Percentiles rank a stretch among this genome's conserved stretches.
These are phyloP conservation scores for Withania somnifera DNA, from an alignment of 305 asterid species.

Conservation along the genomic window DNA sequence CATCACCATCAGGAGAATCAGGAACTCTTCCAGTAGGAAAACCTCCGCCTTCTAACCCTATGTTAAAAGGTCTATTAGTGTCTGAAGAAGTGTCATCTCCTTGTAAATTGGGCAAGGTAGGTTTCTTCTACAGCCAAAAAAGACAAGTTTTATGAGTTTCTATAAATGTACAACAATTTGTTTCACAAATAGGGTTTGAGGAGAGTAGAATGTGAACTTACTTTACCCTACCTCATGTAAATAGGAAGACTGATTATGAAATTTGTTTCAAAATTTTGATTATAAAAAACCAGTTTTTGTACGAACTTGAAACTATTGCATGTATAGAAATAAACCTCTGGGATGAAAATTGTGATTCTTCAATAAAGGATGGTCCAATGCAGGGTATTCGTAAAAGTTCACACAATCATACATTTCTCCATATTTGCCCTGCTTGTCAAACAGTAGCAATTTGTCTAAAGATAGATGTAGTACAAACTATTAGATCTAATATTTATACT, in stretches of 20 bases:
- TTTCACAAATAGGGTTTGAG: neutral
- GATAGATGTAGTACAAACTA: neutral
- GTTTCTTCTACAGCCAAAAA: neutral
- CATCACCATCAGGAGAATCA: neutral
- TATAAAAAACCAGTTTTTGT: neutral
- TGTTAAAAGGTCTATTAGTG: neutral
- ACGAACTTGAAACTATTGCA: neutral
- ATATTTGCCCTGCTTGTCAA: neutral
- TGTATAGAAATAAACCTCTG: neutral
- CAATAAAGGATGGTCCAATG: neutral
- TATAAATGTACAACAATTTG: neutral
- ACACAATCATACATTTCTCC: neutral
- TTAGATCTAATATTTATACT: neutral
- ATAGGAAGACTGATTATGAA: neutral
- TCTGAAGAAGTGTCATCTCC: neutral
- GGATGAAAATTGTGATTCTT: neutral
- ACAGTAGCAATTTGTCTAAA: neutral
- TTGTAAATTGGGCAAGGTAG: neutral
- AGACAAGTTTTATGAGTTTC: neutral
- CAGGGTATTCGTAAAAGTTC: neutral
- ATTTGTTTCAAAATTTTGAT: too few species aligned
- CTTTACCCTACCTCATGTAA: neutral
- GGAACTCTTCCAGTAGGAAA: neutral
- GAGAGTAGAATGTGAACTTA: accelerated
- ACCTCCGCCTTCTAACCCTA: neutral